Percentiles rank a stretch among this genome's conserved stretches.
Evolutionary conservation across 2,329 filamentous ascomycete genomes (phyloP).

Genomic region (Rasamsonia emersonii): DNA sequence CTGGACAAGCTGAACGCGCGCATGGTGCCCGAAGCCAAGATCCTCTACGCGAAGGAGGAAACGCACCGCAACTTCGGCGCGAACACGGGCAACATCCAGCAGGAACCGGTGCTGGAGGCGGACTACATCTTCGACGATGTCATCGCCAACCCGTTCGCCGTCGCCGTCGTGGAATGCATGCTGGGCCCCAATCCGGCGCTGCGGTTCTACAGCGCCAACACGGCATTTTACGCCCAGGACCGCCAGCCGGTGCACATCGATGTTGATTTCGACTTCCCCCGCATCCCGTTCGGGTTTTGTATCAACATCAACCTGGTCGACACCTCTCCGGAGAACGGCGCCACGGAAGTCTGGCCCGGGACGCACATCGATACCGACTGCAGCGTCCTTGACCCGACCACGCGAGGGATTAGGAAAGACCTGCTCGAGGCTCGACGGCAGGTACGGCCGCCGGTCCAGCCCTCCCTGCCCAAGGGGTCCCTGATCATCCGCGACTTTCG

Average conservation of each 20-base stretch:
- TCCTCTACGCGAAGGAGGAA: constrained; percentile 19
- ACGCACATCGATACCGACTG: constrained; percentile 36
- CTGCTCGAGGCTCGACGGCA: constrained; percentile 23
- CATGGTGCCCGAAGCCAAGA: constrained; percentile 23
- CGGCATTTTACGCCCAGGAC: constrained; percentile 27
- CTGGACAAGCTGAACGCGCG: constrained; percentile 24
- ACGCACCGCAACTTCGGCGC: constrained; percentile 20
- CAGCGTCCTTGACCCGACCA: constrained; percentile 10
- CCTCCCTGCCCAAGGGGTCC: constrained; percentile 34
- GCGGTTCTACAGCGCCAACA: constrained; percentile 33
- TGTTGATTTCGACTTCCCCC: constrained; percentile 40
- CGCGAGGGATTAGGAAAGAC: constrained; percentile 22
- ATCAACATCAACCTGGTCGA: constrained; percentile 42
- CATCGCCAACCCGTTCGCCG: constrained; percentile 32
- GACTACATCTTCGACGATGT: constrained; percentile 30
- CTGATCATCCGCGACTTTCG: constrained; percentile 40
- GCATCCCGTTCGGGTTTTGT: constrained; percentile 41
- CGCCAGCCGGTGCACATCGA: constrained; percentile 38
- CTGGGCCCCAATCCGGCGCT: constrained; percentile 29
- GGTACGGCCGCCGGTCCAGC: constrained; percentile 30
- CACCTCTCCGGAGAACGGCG: constrained; percentile 38
- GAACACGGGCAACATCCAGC: constrained; percentile 32
- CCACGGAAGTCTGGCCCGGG: constrained; percentile 45
- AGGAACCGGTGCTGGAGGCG: constrained; percentile 27
- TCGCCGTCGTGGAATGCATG: constrained; percentile 26